Conservation (phyloP, 306 rosid species). For the Vigna reflexopilosa region DNA sequence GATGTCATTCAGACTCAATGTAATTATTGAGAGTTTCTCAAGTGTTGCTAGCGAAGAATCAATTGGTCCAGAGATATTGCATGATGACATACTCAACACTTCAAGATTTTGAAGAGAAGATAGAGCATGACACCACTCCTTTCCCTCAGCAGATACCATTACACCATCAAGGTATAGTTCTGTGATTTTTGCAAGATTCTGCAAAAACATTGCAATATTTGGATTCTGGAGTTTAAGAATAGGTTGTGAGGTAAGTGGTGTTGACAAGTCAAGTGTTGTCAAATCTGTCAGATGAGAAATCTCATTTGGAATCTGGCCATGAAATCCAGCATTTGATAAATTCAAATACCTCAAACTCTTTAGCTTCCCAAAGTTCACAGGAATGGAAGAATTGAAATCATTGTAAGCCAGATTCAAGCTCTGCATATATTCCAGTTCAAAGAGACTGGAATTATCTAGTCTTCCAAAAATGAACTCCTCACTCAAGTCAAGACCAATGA, state of each 20-base stretch:
- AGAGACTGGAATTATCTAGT: conserved; percentile 43
- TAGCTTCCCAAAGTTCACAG: not conserved
- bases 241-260: not conserved
- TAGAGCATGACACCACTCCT: not conserved
- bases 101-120: not conserved
- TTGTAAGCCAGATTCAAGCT: not conserved
- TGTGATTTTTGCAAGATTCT: not conserved
- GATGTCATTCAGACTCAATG: not conserved
- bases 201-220: not conserved
- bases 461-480: conserved; percentile 34
- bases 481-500: conserved; percentile 41
- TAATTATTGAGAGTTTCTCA: not conserved
- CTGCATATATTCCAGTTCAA: not conserved
- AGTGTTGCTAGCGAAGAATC: not conserved
- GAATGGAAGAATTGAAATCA: not conserved
- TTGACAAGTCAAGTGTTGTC: not conserved
- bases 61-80: not conserved
- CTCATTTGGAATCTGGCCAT: not conserved
- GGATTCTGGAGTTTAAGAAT: not conserved
- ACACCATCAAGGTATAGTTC: not conserved
- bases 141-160: not conserved
- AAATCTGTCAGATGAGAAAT: not conserved
- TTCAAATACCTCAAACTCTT: not conserved
- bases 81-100: not conserved
- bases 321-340: conserved; percentile 2